These are phyloP conservation scores for Phlyctochytrium bullatum DNA, from an alignment of 192 early-diverging fungal genomes.

Conservation along the genomic window DNA sequence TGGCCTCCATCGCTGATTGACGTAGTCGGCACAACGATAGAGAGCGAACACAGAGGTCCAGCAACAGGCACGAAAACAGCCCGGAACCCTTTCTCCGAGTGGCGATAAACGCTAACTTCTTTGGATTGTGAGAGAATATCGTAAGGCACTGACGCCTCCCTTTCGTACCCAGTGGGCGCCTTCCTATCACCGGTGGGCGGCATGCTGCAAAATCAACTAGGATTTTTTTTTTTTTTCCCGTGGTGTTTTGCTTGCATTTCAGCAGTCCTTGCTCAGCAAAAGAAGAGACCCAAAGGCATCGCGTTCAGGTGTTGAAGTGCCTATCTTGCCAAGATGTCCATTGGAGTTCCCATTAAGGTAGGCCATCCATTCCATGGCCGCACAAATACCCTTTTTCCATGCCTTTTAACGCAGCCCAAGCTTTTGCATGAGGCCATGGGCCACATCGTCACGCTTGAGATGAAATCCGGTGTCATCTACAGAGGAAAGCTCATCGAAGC, in stretches of 20 bases:
- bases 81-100: conserved; percentile 25
- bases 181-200: too few relatives aligned
- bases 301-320: too few relatives aligned
- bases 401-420: conserved; percentile 19
- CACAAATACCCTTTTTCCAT: neutral
- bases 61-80: conserved; percentile 62
- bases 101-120: conserved; percentile 38
- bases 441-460: conserved; percentile 93
- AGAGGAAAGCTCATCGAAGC: conserved; percentile 92
- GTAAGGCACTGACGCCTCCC: too few relatives aligned
- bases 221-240: too few relatives aligned
- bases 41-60: conserved; percentile 64
- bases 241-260: too few relatives aligned
- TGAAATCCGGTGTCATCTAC: conserved; percentile 92
- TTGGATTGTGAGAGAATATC: too few relatives aligned
- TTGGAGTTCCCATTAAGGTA: conserved; percentile 85
- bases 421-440: conserved; percentile 97
- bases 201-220: too few relatives aligned
- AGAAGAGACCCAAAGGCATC: too few relatives aligned
- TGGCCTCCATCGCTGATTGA: conserved; percentile 64
- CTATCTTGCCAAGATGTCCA: conserved; percentile 59
- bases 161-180: too few relatives aligned
- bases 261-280: too few relatives aligned
- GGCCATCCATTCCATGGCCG: conserved; percentile 1
- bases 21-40: conserved; percentile 73